phyloP scores from a whole-genome alignment of 352 stramenopile genomes.

The Phytophthora cactorum region DNA sequence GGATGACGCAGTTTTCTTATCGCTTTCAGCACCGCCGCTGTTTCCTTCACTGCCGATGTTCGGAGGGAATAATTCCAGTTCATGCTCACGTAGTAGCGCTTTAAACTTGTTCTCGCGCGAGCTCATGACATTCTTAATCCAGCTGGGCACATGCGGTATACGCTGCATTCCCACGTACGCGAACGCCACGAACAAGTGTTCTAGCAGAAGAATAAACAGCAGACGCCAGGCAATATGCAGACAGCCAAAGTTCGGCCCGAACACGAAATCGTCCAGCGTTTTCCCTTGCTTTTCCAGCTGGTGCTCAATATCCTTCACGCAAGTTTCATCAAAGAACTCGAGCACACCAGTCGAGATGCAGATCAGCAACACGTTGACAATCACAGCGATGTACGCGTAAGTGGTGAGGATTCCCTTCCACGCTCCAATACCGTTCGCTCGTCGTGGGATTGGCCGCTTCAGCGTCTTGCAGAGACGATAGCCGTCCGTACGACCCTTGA shows the following conservation, averaged over 20 bases:
- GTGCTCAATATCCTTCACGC: conserved; percentile 58
- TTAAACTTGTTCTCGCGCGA: conserved; percentile 74
- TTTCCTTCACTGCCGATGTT: conserved; percentile 12
- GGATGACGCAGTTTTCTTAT: conserved; percentile 29
- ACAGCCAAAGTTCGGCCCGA: conserved; percentile 71
- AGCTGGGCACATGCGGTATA: conserved; percentile 55
- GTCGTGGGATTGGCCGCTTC: conserved; percentile 71
- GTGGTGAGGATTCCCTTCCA: conserved; percentile 66
- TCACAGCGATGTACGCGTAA: conserved; percentile 71
- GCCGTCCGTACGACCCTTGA: conserved; percentile 73
- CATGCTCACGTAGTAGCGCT: conserved; percentile 52
- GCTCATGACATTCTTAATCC: conserved; percentile 62
- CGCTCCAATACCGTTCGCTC: conserved; percentile 76
- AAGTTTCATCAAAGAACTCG: conserved; percentile 72
- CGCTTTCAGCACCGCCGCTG: neutral
- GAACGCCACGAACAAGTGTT: conserved; percentile 59
- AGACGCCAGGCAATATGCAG: conserved; percentile 65
- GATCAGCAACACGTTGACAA: conserved; percentile 75
- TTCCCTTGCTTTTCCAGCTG: conserved; percentile 69
- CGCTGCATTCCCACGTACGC: conserved; percentile 64
- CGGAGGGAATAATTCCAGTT: conserved; percentile 54
- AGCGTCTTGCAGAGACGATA: conserved; percentile 75
- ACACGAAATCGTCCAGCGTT: conserved; percentile 69
- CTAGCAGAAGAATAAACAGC: conserved; percentile 61
- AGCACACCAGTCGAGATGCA: conserved; percentile 75